Conservation (phyloP, 371 early-diverging fungal genomes). For the Cokeromyces recurvatus region DNA sequence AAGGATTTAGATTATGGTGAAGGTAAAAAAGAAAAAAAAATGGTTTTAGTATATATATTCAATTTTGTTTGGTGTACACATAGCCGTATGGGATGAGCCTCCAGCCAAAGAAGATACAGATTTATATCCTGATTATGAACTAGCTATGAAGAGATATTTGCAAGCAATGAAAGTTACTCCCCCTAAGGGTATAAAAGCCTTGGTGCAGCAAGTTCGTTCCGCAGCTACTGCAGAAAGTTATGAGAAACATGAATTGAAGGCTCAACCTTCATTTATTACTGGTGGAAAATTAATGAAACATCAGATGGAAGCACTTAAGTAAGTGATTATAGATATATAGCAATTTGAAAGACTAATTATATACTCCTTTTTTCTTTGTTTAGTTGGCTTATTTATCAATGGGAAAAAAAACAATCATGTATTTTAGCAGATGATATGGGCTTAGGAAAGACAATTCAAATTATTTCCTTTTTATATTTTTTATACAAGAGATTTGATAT, state of each 20-base stretch:
- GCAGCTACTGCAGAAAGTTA: constrained; percentile 24
- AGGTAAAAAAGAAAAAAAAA: constrained; percentile 19
- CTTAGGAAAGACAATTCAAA: constrained; percentile 90
- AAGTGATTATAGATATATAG: constrained; percentile 16
- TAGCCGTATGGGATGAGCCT: constrained; percentile 36
- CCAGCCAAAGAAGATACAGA: constrained; percentile 22
- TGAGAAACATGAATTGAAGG: constrained; percentile 40
- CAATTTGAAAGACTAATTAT: too few species aligned
- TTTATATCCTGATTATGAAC: constrained; percentile 34
- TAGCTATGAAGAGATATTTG: constrained; percentile 29
- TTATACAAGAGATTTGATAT: constrained; percentile 44
- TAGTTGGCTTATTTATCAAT: constrained; percentile 74
- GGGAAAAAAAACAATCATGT: constrained; percentile 53
- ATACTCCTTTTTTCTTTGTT: constrained; percentile 7
- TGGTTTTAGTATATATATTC: too few species aligned
- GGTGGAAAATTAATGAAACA: constrained; percentile 74
- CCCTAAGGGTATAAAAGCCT: constrained; percentile 30
- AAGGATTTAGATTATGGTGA: constrained; percentile 45
- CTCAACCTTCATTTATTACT: constrained; percentile 61
- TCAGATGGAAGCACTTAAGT: constrained; percentile 85
- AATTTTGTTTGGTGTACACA: background rate
- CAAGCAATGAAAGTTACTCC: constrained; percentile 30
- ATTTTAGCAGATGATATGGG: constrained; percentile 97
- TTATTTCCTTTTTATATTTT: constrained; percentile 69
- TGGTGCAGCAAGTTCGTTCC: constrained; percentile 28